Conservation (phyloP, 1,284 basidiomycete genomes). For the Trichosporon sp. region DNA sequence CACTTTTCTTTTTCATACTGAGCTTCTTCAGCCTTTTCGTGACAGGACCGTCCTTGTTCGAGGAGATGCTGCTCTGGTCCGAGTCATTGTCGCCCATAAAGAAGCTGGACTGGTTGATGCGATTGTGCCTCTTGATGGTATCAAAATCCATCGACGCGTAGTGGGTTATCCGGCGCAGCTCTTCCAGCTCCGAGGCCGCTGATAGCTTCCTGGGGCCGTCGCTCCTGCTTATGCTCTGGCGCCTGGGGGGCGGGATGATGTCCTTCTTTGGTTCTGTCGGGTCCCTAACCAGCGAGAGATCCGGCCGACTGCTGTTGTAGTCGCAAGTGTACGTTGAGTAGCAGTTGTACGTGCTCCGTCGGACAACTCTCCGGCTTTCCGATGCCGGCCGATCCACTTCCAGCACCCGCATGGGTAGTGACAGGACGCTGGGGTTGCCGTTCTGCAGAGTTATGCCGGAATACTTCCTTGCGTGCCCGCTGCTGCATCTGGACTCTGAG, state of each 20-base stretch:
- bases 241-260: background rate
- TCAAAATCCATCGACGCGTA: background rate
- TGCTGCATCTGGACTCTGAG: background rate
- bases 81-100: background rate
- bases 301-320: background rate
- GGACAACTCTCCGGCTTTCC: background rate
- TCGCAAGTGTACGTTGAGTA: background rate
- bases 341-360: background rate
- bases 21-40: background rate
- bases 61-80: background rate
- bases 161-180: background rate
- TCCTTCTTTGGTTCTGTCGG: background rate
- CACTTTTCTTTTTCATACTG: background rate
- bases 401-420: background rate
- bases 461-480: background rate
- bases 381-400: background rate
- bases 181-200: background rate
- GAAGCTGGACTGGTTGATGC: background rate
- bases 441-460: background rate
- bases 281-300: background rate
- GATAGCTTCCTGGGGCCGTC: background rate
- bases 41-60: background rate
- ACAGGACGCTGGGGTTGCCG: background rate
- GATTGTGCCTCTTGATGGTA: background rate
- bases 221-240: background rate